A percentile compares a stretch with the other conserved stretches of the same genome.
phyloP scores from a whole-genome alignment of 495 filamentous ascomycete genomes.

The Penicillium egyptiacum region DNA sequence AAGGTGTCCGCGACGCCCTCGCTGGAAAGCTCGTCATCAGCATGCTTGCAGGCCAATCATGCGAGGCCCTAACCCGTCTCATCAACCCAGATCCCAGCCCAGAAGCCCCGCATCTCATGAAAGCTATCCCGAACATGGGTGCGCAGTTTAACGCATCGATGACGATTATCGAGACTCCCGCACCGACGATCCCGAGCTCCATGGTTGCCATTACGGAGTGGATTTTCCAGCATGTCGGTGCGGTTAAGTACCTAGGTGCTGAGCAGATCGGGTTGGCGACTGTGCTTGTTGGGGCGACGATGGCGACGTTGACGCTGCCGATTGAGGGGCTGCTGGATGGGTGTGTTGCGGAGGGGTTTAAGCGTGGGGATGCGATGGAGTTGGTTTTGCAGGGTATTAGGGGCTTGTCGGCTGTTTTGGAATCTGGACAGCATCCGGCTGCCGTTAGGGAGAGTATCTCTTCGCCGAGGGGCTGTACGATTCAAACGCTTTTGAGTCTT shows the following conservation, averaged over 20 bases:
- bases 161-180: constrained; percentile 34
- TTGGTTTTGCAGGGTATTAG: constrained; percentile 33
- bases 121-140: constrained; percentile 40
- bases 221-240: constrained; percentile 34
- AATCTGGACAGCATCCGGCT: constrained; percentile 36
- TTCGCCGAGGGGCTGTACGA: constrained; percentile 39
- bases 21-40: constrained; percentile 78
- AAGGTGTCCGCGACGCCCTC: constrained; percentile 40
- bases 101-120: constrained; percentile 29
- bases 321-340: constrained; percentile 44
- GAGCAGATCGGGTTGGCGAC: constrained; percentile 32
- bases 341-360: constrained; percentile 39
- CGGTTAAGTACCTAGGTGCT: constrained; percentile 30
- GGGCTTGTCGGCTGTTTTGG: constrained; percentile 35
- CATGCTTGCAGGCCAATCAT: constrained; percentile 79
- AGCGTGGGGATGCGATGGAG: constrained; percentile 36
- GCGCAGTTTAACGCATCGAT: constrained; percentile 37
- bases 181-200: constrained; percentile 7
- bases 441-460: constrained; percentile 39
- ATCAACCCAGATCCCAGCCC: constrained; percentile 39
- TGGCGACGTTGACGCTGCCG: constrained; percentile 36
- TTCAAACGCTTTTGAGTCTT: constrained; percentile 33
- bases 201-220: constrained; percentile 26
- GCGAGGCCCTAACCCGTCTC: constrained; percentile 59
- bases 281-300: constrained; percentile 34